These are phyloP conservation scores for Mycena capillaripes DNA, from an alignment of 768 basidiomycete species.

Conservation along the genomic window DNA sequence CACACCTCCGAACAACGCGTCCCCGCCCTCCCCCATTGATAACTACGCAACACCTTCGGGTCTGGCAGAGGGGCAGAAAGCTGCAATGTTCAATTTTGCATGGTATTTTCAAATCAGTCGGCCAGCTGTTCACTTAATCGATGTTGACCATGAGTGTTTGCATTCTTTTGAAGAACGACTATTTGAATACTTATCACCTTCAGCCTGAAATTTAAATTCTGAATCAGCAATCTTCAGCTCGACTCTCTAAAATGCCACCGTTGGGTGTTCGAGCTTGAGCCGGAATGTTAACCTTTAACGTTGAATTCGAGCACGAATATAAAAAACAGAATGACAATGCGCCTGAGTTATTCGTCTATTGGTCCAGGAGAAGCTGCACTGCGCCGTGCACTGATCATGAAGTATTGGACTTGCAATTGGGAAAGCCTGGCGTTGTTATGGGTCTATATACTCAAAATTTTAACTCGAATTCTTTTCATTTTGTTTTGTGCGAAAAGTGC, in stretches of 20 bases:
- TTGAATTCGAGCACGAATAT: neutral
- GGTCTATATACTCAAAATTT: neutral
- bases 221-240: neutral
- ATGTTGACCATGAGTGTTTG: conserved; percentile 1
- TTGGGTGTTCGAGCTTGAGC: neutral
- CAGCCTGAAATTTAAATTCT: conserved; percentile 4
- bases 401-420: neutral
- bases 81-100: too few species aligned
- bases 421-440: neutral
- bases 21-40: neutral
- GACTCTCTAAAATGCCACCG: neutral
- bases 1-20: conserved; percentile 13
- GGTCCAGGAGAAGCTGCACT: neutral
- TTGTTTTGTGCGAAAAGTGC: neutral
- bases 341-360: neutral
- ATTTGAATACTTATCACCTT: conserved; percentile 3
- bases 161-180: neutral
- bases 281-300: neutral
- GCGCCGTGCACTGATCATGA: neutral
- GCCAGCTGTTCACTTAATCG: too few species aligned
- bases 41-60: too few species aligned
- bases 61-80: too few species aligned
- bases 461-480: neutral
- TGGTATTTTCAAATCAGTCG: too few species aligned
- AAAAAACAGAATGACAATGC: neutral